phyloP scores from a whole-genome alignment of 2,329 filamentous ascomycete genomes.

The Simplicillium aogashimaense region DNA sequence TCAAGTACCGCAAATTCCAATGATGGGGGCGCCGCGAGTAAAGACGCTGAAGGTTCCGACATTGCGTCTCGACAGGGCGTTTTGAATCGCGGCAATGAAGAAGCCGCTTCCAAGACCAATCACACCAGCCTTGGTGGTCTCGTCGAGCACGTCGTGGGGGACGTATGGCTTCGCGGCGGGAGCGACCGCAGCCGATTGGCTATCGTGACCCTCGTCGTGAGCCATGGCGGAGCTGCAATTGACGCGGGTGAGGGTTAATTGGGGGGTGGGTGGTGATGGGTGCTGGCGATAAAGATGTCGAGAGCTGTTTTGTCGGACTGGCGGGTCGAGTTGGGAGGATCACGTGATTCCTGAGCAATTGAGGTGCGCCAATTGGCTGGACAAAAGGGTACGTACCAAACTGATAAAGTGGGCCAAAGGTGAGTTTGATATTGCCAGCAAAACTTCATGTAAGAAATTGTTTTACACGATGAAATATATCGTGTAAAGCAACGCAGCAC shows the following conservation, averaged over 20 bases:
- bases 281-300: slow-evolving; percentile 1
- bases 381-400: no score
- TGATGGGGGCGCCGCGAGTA: slow-evolving; percentile 65
- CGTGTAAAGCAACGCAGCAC: no score
- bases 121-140: slow-evolving; percentile 52
- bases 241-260: not conserved
- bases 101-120: slow-evolving; percentile 59
- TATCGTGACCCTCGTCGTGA: slow-evolving; percentile 18
- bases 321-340: slow-evolving; percentile 2
- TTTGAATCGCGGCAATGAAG: slow-evolving; percentile 70
- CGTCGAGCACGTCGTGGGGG: slow-evolving; percentile 64
- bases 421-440: no score
- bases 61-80: slow-evolving; percentile 76
- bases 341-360: slow-evolving; percentile 29
- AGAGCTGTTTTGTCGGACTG: slow-evolving; percentile 6
- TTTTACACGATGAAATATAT: no score
- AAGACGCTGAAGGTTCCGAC: slow-evolving; percentile 73
- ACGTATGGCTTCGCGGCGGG: slow-evolving; percentile 39
- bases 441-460: no score
- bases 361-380: slow-evolving; percentile 18
- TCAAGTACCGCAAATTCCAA: slow-evolving; percentile 37
- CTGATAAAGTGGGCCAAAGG: no score
- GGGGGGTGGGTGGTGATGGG: not conserved
- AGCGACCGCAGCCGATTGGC: slow-evolving; percentile 7
- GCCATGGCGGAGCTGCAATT: slow-evolving; percentile 19